Conservation (phyloP, 768 basidiomycete species). For the Suillus spraguei region DNA sequence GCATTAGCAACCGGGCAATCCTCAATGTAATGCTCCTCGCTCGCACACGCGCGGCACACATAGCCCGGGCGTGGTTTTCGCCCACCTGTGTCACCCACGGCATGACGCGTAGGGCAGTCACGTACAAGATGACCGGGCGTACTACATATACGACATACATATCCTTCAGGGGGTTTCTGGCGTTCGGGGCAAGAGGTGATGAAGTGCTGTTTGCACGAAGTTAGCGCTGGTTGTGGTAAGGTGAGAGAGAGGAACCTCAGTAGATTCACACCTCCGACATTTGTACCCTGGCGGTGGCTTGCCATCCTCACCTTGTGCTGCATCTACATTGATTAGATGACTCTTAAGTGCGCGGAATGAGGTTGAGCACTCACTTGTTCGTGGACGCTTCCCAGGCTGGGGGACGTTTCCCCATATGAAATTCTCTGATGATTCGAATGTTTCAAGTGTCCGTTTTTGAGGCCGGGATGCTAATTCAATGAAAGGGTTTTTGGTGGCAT, state of each 20-base stretch:
- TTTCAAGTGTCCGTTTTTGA: constrained; percentile 57
- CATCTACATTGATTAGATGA: constrained; percentile 17
- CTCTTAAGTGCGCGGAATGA: background rate
- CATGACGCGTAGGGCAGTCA: constrained; percentile 83
- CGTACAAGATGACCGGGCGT: constrained; percentile 86
- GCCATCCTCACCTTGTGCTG: constrained; percentile 43
- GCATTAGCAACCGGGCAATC: constrained; percentile 77
- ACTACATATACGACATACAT: constrained; percentile 86
- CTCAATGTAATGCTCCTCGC: constrained; percentile 81
- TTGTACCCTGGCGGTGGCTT: constrained; percentile 75
- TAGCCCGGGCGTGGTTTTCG: constrained; percentile 85
- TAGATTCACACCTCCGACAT: constrained; percentile 75
- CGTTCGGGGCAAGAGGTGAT: constrained; percentile 77
- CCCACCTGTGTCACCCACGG: constrained; percentile 81
- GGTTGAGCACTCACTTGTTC: constrained; percentile 47
- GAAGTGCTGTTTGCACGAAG: constrained; percentile 55
- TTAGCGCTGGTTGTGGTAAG: constrained; percentile 10
- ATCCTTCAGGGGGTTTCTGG: constrained; percentile 77
- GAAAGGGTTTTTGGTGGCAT: constrained; percentile 76
- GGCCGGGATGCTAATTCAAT: constrained; percentile 38
- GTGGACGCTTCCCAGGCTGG: constrained; percentile 58
- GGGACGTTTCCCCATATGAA: constrained; percentile 70
- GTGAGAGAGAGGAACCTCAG: constrained; percentile 53
- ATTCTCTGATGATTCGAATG: constrained; percentile 52
- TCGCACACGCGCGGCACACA: constrained; percentile 89